Percentiles rank a stretch among this genome's conserved stretches.
These are phyloP conservation scores for Ganoderma sinense DNA, from an alignment of 1,284 basidiomycete species.

Conservation along the genomic window DNA sequence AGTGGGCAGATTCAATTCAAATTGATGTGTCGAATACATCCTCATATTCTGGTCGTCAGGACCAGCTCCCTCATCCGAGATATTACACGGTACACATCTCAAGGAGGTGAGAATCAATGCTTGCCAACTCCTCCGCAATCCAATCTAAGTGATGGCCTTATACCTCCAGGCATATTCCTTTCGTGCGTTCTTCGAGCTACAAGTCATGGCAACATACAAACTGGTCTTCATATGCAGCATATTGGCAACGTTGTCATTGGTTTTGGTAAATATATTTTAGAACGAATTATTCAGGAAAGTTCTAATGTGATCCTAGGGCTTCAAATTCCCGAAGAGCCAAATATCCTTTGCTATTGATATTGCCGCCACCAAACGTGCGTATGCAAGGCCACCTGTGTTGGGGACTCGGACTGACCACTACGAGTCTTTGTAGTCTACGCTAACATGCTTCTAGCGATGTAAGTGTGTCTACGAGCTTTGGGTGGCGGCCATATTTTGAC, in stretches of 20 bases:
- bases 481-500: neutral
- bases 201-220: neutral
- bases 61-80: neutral
- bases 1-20: neutral
- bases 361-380: neutral
- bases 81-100: neutral
- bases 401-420: neutral
- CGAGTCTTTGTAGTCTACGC: neutral
- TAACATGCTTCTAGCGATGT: constrained; percentile 1
- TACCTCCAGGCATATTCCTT: neutral
- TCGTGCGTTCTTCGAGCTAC: neutral
- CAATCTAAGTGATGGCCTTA: too few species aligned
- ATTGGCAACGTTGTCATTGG: neutral
- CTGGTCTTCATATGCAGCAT: neutral
- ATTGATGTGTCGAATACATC: neutral
- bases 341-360: neutral
- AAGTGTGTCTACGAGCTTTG: neutral
- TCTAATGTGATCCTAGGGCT: neutral
- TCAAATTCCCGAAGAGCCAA: neutral
- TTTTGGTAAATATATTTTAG: neutral
- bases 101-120: neutral
- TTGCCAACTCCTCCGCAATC: neutral
- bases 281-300: neutral
- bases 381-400: too few species aligned
- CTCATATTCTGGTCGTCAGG: neutral